Evolutionary conservation across 495 filamentous ascomycete species (phyloP).

Genomic region (Oleoguttula mirabilis): DNA sequence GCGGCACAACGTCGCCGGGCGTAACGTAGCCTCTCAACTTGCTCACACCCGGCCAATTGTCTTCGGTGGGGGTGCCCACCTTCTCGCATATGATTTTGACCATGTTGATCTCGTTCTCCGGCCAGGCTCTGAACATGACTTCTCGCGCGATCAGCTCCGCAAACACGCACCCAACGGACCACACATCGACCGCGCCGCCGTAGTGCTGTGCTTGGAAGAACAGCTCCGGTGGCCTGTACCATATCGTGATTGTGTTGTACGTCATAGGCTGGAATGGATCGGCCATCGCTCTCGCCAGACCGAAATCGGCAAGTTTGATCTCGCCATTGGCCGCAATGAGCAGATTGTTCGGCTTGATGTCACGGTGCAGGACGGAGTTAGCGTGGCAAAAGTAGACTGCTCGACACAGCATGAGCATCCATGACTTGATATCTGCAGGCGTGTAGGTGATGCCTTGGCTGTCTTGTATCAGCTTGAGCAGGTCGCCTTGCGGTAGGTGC

Average conservation of each 20-base stretch:
- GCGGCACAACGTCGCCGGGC: constrained; percentile 40
- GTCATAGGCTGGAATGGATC: constrained; percentile 88
- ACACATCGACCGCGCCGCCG: constrained; percentile 81
- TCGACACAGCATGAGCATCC: constrained; percentile 93
- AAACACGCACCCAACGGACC: constrained; percentile 88
- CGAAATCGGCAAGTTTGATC: constrained; percentile 96
- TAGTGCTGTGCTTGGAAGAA: constrained; percentile 84
- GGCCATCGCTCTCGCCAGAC: constrained; percentile 75
- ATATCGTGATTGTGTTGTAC: constrained; percentile 86
- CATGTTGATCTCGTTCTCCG: constrained; percentile 71
- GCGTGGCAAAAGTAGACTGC: constrained; percentile 96
- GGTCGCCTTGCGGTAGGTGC: constrained; percentile 77
- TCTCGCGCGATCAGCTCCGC: constrained; percentile 76
- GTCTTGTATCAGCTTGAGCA: constrained; percentile 88
- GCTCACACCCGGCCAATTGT: constrained; percentile 88
- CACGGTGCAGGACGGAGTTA: constrained; percentile 85
- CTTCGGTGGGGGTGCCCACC: constrained; percentile 84
- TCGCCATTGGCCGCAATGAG: constrained; percentile 86
- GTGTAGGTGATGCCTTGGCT: constrained; percentile 57
- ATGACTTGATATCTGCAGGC: constrained; percentile 84
- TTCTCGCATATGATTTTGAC: constrained; percentile 67
- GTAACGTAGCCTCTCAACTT: constrained; percentile 62
- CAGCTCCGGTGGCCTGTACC: constrained; percentile 78
- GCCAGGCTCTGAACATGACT: constrained; percentile 26
- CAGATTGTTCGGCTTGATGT: constrained; percentile 98